Evolutionary conservation across 768 basidiomycete species (phyloP).

Genomic region (Leucocoprinus leucothites): DNA sequence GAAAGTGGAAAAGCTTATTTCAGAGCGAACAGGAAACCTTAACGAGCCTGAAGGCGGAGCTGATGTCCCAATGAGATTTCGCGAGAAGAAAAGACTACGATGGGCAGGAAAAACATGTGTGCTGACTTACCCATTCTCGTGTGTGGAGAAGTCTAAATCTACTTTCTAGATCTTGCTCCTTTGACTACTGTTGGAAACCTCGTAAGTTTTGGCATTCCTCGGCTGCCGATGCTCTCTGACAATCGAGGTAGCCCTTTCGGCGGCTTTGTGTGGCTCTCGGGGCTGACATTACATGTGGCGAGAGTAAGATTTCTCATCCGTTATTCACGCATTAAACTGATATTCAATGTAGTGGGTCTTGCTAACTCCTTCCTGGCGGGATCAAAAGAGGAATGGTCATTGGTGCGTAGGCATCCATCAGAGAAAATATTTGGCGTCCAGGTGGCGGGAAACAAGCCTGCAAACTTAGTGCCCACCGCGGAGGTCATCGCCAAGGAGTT

Average conservation of each 20-base stretch:
- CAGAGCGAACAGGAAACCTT: constrained; percentile 33
- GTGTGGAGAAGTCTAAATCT: neutral
- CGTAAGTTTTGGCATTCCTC: constrained; percentile 38
- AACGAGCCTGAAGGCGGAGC: constrained; percentile 46
- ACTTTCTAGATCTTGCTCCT: constrained; percentile 45
- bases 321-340: constrained; percentile 1
- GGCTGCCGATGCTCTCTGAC: neutral
- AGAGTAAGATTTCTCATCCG: constrained; percentile 50
- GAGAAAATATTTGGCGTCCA: constrained; percentile 91
- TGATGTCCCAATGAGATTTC: constrained; percentile 67
- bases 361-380: constrained; percentile 85
- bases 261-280: constrained; percentile 84
- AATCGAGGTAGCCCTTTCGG: constrained; percentile 73
- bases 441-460: constrained; percentile 85
- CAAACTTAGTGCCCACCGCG: constrained; percentile 72
- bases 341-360: constrained; percentile 72
- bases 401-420: constrained; percentile 84
- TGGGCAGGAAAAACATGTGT: constrained; percentile 87
- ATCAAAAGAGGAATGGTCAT: constrained; percentile 92
- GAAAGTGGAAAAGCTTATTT: constrained; percentile 21
- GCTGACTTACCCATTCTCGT: constrained; percentile 19
- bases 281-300: constrained; percentile 93
- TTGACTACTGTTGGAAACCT: constrained; percentile 95
- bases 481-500: constrained; percentile 77
- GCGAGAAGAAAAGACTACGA: constrained; percentile 83